phyloP scores from a whole-genome alignment of 73 alveolate species.

The Paramecium pentaurelia region DNA sequence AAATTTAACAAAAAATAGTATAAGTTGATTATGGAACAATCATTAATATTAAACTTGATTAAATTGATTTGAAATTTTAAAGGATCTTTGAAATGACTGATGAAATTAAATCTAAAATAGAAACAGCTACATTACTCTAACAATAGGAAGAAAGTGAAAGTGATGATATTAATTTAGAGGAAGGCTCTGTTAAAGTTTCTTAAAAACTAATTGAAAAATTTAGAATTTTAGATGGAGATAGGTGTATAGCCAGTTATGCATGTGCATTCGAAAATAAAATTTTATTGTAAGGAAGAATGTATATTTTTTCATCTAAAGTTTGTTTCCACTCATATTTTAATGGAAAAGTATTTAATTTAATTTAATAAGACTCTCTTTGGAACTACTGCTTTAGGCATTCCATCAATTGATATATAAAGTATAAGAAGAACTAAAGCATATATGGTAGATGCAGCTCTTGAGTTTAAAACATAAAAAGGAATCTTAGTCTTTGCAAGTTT shows the following conservation, averaged over 20 bases:
- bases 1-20: background rate
- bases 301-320: constrained; percentile 64
- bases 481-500: constrained; percentile 11
- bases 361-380: constrained; percentile 68
- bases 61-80: background rate
- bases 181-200: constrained; percentile 34
- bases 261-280: constrained; percentile 66
- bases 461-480: constrained; percentile 27
- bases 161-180: constrained; percentile 22
- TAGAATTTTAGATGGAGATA: constrained; percentile 56
- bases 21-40: background rate
- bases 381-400: constrained; percentile 66
- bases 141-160: background rate
- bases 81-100: background rate
- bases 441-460: constrained; percentile 32
- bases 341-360: constrained; percentile 36
- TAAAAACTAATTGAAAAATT: constrained; percentile 11
- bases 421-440: constrained; percentile 35
- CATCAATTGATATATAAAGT: constrained; percentile 48
- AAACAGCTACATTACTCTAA: background rate
- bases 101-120: background rate
- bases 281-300: constrained; percentile 71
- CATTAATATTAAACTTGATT: background rate
- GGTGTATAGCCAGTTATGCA: constrained; percentile 59
- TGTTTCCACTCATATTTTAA: constrained; percentile 76